Evolutionary conservation across 75 land plant genomes (phyloP), one percentile per base, ranked within the genome.

Genomic region (Azolla pinnata): DNA sequence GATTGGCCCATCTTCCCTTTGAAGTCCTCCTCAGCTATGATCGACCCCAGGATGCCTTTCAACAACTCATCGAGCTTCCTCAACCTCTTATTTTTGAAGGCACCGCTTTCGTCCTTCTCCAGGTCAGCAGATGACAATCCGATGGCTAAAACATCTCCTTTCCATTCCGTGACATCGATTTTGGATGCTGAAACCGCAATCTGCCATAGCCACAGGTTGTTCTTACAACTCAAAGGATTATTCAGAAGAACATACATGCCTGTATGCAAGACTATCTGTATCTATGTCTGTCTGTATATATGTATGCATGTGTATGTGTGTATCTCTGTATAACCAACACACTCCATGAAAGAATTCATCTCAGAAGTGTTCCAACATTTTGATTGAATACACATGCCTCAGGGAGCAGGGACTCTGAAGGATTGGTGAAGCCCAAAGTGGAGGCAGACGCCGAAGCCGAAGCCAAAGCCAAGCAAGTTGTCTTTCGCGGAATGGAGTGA

Each of bases 21-120:
- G 70, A 93, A 93, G 71, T 89, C 98, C 59, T 93, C 98, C 73
- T 93, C 96, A 0, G 66, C 34, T n/a, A 79, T 67, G 5, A 79
- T 83, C 46, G 83, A 86, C 0, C 75, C 68, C 60, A 93, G 59
- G 0, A 79, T 50, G 40, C 87, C 96, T 35, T 67, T 69, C 30
- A 86, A 62, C 29, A 60, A 51, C 17, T 35, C 55, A 59, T 89
- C 96, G 3, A 93, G 40, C 26, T 59, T 71, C 30, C 61, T 70
- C 63, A 92, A 57, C 12, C 65, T 60, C 2, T 71, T 14, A 54
- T 88, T 78, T 53, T 72, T 50, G 58, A 91, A 84, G 55, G 57
- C 70, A 1, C 80, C 81, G 10, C 72, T 60, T 9, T 60, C 79
- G 46, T 74, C 80, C 56, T 77, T 79, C 0, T 67, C 62, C 67